Evolutionary conservation across 176 grass and related monocot genomes (phyloP), one percentile per base, ranked within the genome.

Genomic region (Carex kokanica): DNA sequence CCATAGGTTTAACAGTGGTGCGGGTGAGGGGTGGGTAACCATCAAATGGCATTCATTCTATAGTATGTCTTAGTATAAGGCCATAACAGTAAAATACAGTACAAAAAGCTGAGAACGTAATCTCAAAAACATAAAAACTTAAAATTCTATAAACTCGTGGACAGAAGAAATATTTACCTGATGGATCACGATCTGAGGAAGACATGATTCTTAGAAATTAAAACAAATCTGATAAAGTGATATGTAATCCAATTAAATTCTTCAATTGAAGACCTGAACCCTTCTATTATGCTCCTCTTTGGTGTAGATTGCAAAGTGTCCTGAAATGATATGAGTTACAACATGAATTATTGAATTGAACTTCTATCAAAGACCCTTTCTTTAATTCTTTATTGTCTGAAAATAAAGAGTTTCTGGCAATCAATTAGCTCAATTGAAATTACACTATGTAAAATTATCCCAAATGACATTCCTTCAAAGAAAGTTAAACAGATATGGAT

Each of bases 171-270:
- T 32, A 81, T 81, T 63, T 27, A 82, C 80, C 80, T 53, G 80
- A 82, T 51, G 59, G 32, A 23, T 52, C 62, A 4, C 20, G 80
- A 82, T 82, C 80, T 66, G 80, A 53, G 62, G 61, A 82, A 82
- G 80, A 82, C 80, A 82, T 82, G 5, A 54, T 49, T 67, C 8
- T 64, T 52, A 20, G 31, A 41, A 14, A 31, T 47, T 47, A 66
- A 17, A 51, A 16, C 11, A 6, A 62, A 80, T 45, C 78, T 62
- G 45, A 29, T 9, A 52, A 82, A 64, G 6, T 81, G 8, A 81
- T 82, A 64, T 67, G 27, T 64, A 67, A 51, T 5, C 15, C 15
- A 43, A 52, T 64, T 41, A 67, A 27, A 82, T 82, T 67, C 80
- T 82, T 82, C 40, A 27, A 34, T 64, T 82, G 21, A 82, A 31